Conservation (phyloP, 805 yeast genomes). For the Metschnikowia corniflorae region DNA sequence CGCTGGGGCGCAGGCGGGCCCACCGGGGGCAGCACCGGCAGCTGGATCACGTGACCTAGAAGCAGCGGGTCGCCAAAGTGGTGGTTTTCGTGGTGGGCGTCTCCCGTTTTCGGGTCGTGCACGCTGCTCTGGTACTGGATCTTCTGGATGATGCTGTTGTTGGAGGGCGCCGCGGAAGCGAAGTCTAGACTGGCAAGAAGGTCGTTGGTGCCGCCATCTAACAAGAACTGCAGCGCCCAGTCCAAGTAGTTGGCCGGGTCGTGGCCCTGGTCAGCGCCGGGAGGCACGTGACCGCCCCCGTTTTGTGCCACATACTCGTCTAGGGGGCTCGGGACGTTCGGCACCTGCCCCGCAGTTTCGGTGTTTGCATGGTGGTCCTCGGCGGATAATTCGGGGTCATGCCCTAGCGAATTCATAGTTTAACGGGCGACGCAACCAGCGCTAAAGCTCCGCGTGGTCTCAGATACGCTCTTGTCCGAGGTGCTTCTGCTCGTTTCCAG, state of each 20-base stretch:
- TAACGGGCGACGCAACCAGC: no score
- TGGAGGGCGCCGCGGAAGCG: constrained; percentile 4
- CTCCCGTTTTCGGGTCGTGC: constrained; percentile 11
- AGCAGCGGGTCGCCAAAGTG: constrained; percentile 1
- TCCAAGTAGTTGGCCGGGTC: constrained; percentile 14
- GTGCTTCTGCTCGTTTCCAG: no score
- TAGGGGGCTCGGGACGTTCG: constrained; percentile 3
- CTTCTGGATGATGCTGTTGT: constrained; percentile 24
- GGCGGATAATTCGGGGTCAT: constrained; percentile 1
- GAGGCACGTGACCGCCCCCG: not conserved
- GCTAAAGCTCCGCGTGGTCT: no score
- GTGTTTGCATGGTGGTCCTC: not conserved
- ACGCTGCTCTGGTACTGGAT: constrained; percentile 32
- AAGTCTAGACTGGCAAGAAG: constrained; percentile 34
- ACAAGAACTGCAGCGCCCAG: constrained; percentile 35
- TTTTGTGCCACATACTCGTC: constrained; percentile 2
- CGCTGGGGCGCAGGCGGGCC: not conserved
- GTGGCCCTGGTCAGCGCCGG: not conserved
- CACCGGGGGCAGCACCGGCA: constrained; percentile 11
- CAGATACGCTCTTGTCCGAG: no score
- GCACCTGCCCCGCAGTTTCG: constrained; percentile 1
- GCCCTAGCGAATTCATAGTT: no score
- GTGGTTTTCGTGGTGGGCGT: not conserved
- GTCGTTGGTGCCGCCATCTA: constrained; percentile 28
- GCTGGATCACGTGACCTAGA: constrained; percentile 3